Evolutionary conservation across 768 basidiomycete genomes (phyloP), one percentile per base, ranked within the genome.

Genomic region (Rhodocollybia butyracea): DNA sequence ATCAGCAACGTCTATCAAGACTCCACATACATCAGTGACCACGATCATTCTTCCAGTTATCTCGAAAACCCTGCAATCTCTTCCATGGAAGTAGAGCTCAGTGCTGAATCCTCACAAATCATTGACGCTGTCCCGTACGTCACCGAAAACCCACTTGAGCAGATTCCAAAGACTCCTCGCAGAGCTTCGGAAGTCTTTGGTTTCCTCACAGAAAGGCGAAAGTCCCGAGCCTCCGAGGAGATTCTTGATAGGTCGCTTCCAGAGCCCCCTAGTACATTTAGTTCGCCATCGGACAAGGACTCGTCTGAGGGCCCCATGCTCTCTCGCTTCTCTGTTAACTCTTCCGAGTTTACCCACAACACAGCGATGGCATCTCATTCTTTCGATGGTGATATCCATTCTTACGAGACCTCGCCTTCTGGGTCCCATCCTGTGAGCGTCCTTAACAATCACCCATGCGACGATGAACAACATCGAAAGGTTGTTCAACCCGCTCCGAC

Each of bases 151-250:
- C 29, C 55, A 17, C 8, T 22, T 19, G 4, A 26, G 15, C 30
- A 46, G 24, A 73, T 77, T 38, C 73, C 79, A 4, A 72, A 69
- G 54, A 84, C 83, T 24, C 82, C 86, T 13, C 82, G 81, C 59
- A 78, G 86, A 30, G 89, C 89, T 21, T 86, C 89, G 2, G 84
- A 90, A 59, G 77, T 91, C 19, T 91, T 91, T 56, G 81, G 76
- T 4, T 91, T 91, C 68, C 69, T 91, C 46, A 81, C 81, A 59
- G 79, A 71, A 66, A 74, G 73, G 61, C 72, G 71, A 55, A 69
- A 67, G 51, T 70, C 70, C 34, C 65, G 65, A 39, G 57, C 57
- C 3, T 54, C 64, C 15, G 64, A 69, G 46, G 68, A 74, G 7
- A 56, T 38, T 2, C 64, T 74, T 39, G 75, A 78, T 42, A 63